Conservation (phyloP, 2,329 filamentous ascomycete genomes). For the Penicillium occitanis region DNA sequence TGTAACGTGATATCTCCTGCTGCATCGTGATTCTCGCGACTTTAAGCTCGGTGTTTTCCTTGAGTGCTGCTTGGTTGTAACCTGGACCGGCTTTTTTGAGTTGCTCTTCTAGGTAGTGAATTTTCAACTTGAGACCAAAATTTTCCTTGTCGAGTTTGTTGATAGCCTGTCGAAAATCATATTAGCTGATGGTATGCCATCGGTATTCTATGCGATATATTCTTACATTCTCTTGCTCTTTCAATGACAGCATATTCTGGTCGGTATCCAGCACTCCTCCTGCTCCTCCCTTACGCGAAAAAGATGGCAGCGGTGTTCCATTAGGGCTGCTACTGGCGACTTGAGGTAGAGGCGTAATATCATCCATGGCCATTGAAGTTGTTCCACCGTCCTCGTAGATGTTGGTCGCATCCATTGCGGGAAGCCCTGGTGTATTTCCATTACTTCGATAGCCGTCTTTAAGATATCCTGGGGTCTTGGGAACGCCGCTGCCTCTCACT, state of each 20-base stretch:
- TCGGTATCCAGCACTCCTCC: conserved; percentile 70
- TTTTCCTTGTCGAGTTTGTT: conserved; percentile 98
- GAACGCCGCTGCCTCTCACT: conserved; percentile 55
- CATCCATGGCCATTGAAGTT: conserved; percentile 55
- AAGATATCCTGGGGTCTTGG: conserved; percentile 68
- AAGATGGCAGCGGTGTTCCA: conserved; percentile 75
- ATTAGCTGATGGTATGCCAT: not conserved
- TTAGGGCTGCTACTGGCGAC: conserved; percentile 75
- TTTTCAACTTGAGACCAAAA: conserved; percentile 93
- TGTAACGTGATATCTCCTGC: conserved; percentile 79
- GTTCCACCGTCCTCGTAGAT: conserved; percentile 65
- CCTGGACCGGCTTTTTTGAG: conserved; percentile 83
- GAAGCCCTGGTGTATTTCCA: conserved; percentile 72
- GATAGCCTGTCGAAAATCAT: conserved; percentile 58
- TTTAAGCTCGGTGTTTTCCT: conserved; percentile 95
- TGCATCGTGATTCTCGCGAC: conserved; percentile 89
- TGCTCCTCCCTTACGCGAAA: conserved; percentile 62
- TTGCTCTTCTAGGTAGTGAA: conserved; percentile 92
- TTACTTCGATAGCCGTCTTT: conserved; percentile 63
- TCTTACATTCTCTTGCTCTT: conserved; percentile 85
- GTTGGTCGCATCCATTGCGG: conserved; percentile 68
- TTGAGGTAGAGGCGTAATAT: conserved; percentile 73
- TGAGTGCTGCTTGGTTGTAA: conserved; percentile 82
- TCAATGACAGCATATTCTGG: conserved; percentile 78
- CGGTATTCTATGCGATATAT: not conserved